Percentiles rank a stretch among this genome's conserved stretches.
phyloP scores from a whole-genome alignment of 2,329 filamentous ascomycete species.

The Thielaviopsis musarum region DNA sequence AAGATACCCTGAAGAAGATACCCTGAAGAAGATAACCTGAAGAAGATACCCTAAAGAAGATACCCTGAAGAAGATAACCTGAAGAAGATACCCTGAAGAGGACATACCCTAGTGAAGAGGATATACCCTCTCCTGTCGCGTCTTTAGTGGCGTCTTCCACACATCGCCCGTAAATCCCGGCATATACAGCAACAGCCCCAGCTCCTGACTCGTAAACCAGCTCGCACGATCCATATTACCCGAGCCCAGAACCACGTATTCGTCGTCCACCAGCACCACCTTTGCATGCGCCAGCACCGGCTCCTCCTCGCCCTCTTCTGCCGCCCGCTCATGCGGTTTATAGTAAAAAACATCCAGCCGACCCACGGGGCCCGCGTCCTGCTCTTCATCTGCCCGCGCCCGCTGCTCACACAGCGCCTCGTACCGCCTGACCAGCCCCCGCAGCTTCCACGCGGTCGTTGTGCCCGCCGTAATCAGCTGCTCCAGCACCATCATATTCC shows the following conservation, averaged over 20 bases:
- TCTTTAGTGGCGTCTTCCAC: slow-evolving; percentile 24
- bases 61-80: no score
- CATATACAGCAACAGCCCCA: slow-evolving; percentile 47
- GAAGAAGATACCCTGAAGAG: no score
- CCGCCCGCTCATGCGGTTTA: slow-evolving; percentile 21
- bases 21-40: no score
- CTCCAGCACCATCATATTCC: slow-evolving; percentile 58
- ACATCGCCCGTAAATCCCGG: slow-evolving; percentile 22
- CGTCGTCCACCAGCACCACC: slow-evolving; percentile 53
- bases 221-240: slow-evolving; percentile 75
- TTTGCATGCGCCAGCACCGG: slow-evolving; percentile 66
- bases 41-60: no score
- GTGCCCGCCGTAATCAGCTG: slow-evolving; percentile 67
- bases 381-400: slow-evolving; percentile 16
- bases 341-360: slow-evolving; percentile 44
- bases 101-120: no score
- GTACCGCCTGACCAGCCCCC: slow-evolving; percentile 40
- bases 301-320: slow-evolving; percentile 26
- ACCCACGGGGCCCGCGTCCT: slow-evolving; percentile 31
- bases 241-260: slow-evolving; percentile 54
- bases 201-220: slow-evolving; percentile 75
- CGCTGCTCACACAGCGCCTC: slow-evolving; percentile 16
- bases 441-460: slow-evolving; percentile 49
- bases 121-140: slow-evolving; percentile 16
- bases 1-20: no score